Evolutionary conservation across 129 eudicot species (phyloP).

Genomic region (Flaveria robusta): DNA sequence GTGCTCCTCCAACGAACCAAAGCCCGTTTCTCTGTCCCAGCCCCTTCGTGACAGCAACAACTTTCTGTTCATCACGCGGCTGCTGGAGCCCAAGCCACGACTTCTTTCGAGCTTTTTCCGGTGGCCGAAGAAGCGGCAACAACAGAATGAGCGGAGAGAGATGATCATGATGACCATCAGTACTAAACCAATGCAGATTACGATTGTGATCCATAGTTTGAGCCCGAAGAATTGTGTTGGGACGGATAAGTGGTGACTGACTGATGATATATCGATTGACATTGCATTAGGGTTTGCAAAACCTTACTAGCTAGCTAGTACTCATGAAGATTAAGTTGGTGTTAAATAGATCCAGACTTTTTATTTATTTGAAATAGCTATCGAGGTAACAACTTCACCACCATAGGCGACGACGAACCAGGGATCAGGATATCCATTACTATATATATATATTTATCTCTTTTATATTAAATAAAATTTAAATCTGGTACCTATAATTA

Average conservation of each 20-base stretch:
- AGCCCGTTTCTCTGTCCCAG: neutral
- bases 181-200: conserved; percentile 25
- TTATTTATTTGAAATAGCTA: neutral
- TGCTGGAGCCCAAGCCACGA: neutral
- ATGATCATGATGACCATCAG: neutral
- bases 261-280: conserved; percentile 12
- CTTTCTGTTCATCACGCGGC: conserved; percentile 24
- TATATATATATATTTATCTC: too few relatives aligned
- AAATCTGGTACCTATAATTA: too few relatives aligned
- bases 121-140: neutral
- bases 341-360: neutral
- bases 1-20: conserved; percentile 12
- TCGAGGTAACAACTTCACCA: neutral
- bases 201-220: conserved; percentile 39
- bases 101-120: neutral
- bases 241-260: conserved; percentile 27
- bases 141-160: conserved; percentile 7
- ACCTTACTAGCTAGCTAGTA: too few relatives aligned
- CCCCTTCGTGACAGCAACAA: conserved; percentile 36
- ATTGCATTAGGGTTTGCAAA: conserved; percentile 15
- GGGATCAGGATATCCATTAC: too few relatives aligned
- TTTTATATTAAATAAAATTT: too few relatives aligned
- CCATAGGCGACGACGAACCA: neutral
- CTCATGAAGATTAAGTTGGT: too few relatives aligned
- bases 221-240: conserved; percentile 44